Evolutionary conservation across 2,329 filamentous ascomycete species (phyloP).

Genomic region (Penicillium frequentans): DNA sequence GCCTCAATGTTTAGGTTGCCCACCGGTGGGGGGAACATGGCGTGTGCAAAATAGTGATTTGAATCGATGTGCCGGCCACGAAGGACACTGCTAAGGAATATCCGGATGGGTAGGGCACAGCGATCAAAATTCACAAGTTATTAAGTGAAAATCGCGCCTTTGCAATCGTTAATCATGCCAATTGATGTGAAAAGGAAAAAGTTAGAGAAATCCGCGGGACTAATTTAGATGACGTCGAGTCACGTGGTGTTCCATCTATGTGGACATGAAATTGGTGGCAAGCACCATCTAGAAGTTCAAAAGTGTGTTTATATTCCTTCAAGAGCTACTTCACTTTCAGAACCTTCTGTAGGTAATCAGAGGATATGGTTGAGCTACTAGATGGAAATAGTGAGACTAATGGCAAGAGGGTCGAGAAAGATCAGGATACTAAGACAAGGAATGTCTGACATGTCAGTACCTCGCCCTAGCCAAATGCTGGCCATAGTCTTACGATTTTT

Average conservation of each 20-base stretch:
- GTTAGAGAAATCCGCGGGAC: constrained; percentile 14
- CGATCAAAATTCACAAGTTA: not conserved
- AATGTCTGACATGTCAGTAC: no score
- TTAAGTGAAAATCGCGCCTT: not conserved
- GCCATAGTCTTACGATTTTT: no score
- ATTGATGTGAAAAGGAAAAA: constrained; percentile 13
- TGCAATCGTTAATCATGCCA: constrained; percentile 7
- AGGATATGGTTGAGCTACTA: not conserved
- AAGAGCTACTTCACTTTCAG: no score
- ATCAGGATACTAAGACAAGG: no score
- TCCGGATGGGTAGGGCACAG: not conserved
- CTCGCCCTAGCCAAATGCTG: no score
- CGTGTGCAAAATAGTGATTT: constrained; percentile 6
- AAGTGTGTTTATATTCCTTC: no score
- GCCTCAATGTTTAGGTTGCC: constrained; percentile 79
- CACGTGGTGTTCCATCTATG: constrained; percentile 18
- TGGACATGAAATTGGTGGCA: not conserved
- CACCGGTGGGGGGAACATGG: constrained; percentile 41
- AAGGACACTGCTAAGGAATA: not conserved
- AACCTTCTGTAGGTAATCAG: no score
- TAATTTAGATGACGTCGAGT: constrained; percentile 24
- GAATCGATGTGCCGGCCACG: not conserved
- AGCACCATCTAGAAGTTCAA: no score
- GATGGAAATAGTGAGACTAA: no score
- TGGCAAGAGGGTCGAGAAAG: no score